Evolutionary conservation across 768 basidiomycete species (phyloP), one percentile per base, ranked within the genome.

Genomic region (Suillus cothurnatus): DNA sequence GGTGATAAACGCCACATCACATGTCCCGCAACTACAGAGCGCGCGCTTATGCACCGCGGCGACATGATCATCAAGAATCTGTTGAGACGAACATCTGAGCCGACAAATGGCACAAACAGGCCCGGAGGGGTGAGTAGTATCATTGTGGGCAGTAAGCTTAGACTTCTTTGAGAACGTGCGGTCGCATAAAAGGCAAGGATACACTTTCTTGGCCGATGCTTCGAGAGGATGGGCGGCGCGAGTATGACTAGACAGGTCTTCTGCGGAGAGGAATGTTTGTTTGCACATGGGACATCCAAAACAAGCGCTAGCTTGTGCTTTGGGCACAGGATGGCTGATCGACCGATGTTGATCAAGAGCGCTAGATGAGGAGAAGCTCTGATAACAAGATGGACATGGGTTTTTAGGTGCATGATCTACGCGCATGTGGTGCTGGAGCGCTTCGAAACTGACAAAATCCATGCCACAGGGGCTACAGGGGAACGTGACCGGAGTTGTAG

Each of bases 21-120:
- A 77, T 12, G 57, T 28, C 28, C 21, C 39, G 58, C 75, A 76
- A 7, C 49, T 62, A 31, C 69, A 73, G 47, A 70, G 68, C 4
- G 61, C 64, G 28, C 69, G 73, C 21, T 75, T 72, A 47, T 76
- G 75, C 28, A 70, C 75, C 15, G 71, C 69, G 32, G 72, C 71
- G 52, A 75, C 49, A 41, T 76, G 75, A 34, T 71, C 71, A n/a
- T 77, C 69, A n/a, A 78, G 70, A 39, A 71, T 72, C 17, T 61
- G 67, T 66, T 72, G 71, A 6, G 73, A 71, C 9, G 53, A 58
- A 49, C 60, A 74, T 49, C 56, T 63, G 52, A 59, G 45, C 56
- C 69, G 73, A 59, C 75, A 76, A 61, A 76, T 71, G 17, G 67
- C 65, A 62, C 75, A 76, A 26, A 70, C 64, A 23, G 67, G 53